Percentiles rank a stretch among this genome's conserved stretches.
Conservation (phyloP, 2,329 filamentous ascomycete species). For the Scedosporium aurantiacum region DNA sequence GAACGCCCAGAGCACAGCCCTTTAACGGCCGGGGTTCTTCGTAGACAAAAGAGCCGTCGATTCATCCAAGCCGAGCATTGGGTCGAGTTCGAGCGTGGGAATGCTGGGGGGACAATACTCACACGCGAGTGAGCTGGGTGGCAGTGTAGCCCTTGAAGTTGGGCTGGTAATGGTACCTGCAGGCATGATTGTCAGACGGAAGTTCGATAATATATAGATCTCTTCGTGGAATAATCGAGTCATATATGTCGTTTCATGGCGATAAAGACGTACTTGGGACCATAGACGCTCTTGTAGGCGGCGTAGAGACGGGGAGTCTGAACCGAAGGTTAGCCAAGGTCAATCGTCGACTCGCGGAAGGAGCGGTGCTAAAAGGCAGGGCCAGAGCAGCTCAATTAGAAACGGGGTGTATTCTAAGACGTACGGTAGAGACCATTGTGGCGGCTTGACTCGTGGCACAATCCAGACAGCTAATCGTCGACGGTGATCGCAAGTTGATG, state of each 20-base stretch:
- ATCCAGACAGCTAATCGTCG: conserved; percentile 18
- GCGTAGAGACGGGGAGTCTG: conserved; percentile 36
- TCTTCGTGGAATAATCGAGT: background rate
- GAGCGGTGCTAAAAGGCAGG: background rate
- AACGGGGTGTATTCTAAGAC: conserved; percentile 12
- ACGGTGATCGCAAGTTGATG: conserved; percentile 23
- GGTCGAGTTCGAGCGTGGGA: background rate
- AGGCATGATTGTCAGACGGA: conserved; percentile 17
- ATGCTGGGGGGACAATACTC: conserved; percentile 22
- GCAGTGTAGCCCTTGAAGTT: conserved; percentile 42
- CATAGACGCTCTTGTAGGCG: conserved; percentile 51
- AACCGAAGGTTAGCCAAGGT: background rate
- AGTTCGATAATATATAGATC: background rate
- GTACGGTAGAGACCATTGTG: conserved; percentile 31
- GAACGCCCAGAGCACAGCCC: too few relatives aligned
- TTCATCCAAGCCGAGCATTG: background rate
- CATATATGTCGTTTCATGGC: background rate
- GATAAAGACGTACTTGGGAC: conserved; percentile 45
- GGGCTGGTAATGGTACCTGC: conserved; percentile 48
- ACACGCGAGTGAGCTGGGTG: conserved; percentile 38
- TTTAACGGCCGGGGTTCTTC: too few relatives aligned
- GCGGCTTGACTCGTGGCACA: conserved; percentile 14
- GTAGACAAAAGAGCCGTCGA: background rate
- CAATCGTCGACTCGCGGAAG: background rate
- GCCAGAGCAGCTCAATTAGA: background rate